Percentiles rank a stretch among this genome's conserved stretches.
phyloP scores from a whole-genome alignment of 1,284 basidiomycete genomes.

The Marasmius sp. region DNA sequence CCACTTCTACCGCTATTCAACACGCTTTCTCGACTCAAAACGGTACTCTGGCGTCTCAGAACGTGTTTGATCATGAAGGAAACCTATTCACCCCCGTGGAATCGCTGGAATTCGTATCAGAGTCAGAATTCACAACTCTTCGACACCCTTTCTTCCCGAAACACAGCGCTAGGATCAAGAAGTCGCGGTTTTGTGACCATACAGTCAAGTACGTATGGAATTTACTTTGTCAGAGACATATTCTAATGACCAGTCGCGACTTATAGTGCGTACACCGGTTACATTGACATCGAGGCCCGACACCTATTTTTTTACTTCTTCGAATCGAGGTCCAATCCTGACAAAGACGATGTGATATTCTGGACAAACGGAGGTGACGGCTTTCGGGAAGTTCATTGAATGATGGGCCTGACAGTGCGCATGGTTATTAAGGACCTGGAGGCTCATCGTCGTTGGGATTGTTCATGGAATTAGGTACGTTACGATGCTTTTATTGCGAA shows the following conservation, averaged over 20 bases:
- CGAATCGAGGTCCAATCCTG: conserved; percentile 57
- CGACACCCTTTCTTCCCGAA: conserved; percentile 52
- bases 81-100: conserved; percentile 42
- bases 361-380: conserved; percentile 17
- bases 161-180: conserved; percentile 56
- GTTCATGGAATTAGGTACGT: conserved; percentile 48
- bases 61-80: conserved; percentile 26
- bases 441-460: conserved; percentile 46
- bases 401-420: neutral
- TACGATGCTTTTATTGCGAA: neutral
- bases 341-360: conserved; percentile 14
- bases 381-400: neutral
- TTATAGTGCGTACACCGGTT: conserved; percentile 38
- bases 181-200: conserved; percentile 49
- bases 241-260: neutral
- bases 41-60: neutral
- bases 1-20: too few relatives aligned
- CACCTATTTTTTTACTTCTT: conserved; percentile 89
- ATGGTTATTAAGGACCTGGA: conserved; percentile 36
- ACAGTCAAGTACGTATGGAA: conserved; percentile 44
- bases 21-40: too few relatives aligned
- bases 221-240: neutral
- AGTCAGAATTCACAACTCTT: conserved; percentile 45
- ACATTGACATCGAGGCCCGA: conserved; percentile 69
- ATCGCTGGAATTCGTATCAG: conserved; percentile 40